These are phyloP conservation scores for Apiotrichum sp. DNA, from an alignment of 1,284 basidiomycete genomes.

Conservation along the genomic window DNA sequence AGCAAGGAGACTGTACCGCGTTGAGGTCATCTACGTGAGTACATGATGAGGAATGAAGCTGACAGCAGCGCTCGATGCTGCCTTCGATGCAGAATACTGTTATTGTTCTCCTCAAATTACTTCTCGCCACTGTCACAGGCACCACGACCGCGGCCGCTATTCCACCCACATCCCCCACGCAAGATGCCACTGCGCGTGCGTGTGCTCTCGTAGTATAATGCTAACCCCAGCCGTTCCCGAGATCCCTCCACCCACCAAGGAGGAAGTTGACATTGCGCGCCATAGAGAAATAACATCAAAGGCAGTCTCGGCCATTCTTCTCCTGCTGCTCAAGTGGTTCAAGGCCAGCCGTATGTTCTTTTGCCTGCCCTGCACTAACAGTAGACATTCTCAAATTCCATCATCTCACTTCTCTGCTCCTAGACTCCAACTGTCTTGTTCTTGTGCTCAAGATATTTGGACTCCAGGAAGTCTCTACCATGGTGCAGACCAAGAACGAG, in stretches of 20 bases:
- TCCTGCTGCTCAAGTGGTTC: conserved; percentile 94
- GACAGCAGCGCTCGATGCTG: conserved; percentile 56
- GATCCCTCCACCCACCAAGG: conserved; percentile 69
- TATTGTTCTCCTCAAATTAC: conserved; percentile 77
- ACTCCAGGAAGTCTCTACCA: conserved; percentile 77
- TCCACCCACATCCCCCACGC: neutral
- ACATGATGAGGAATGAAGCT: neutral
- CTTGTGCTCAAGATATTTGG: conserved; percentile 98
- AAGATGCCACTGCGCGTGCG: conserved; percentile 51
- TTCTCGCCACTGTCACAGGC: conserved; percentile 81
- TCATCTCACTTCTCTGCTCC: conserved; percentile 85
- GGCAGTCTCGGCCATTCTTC: conserved; percentile 87
- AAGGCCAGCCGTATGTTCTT: conserved; percentile 81
- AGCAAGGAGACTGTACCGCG: conserved; percentile 72
- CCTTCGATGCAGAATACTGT: conserved; percentile 80
- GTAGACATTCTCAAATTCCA: conserved; percentile 97
- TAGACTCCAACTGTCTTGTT: conserved; percentile 92
- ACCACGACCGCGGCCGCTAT: conserved; percentile 43
- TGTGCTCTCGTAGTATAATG: conserved; percentile 2
- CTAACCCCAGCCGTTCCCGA: conserved; percentile 43
- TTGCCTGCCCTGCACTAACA: neutral
- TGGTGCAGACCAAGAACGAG: conserved; percentile 82
- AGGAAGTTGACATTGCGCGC: conserved; percentile 88
- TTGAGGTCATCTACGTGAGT: conserved; percentile 86
- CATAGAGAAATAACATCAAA: conserved; percentile 98